phyloP scores from a whole-genome alignment of 2,329 filamentous ascomycete species.

The Cercospora sp. region DNA sequence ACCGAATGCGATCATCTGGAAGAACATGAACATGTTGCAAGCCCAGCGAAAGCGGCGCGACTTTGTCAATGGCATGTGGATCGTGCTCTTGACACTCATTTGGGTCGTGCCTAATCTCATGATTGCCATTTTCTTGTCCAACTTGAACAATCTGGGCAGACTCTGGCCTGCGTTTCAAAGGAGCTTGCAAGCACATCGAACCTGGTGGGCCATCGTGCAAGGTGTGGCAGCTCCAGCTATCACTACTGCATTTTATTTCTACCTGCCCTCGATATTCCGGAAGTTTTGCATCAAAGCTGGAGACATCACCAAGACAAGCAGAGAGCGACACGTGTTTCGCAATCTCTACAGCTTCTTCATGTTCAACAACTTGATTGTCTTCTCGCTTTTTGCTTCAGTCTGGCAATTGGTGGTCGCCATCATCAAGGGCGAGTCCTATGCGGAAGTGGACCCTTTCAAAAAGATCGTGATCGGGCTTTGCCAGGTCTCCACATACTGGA shows the following conservation, averaged over 20 bases:
- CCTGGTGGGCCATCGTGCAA: constrained; percentile 82
- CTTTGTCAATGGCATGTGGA: constrained; percentile 81
- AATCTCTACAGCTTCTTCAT: constrained; percentile 96
- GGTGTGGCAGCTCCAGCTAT: constrained; percentile 87
- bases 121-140: constrained; percentile 90
- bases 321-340: constrained; percentile 85
- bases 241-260: constrained; percentile 81
- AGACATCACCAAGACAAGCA: constrained; percentile 86
- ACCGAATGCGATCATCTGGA: constrained; percentile 93
- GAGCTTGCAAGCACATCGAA: constrained; percentile 62
- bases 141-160: constrained; percentile 74
- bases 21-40: constrained; percentile 76
- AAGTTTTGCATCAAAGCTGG: constrained; percentile 79
- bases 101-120: constrained; percentile 93
- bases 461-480: constrained; percentile 74
- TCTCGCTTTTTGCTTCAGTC: constrained; percentile 83
- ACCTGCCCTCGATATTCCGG: constrained; percentile 88
- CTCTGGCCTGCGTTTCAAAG: constrained; percentile 76
- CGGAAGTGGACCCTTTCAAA: constrained; percentile 61
- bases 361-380: constrained; percentile 94
- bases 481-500: constrained; percentile 85
- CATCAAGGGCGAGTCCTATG: constrained; percentile 57
- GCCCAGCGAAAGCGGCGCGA: constrained; percentile 69
- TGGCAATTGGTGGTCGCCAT: constrained; percentile 64
- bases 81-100: constrained; percentile 72